These are phyloP conservation scores for Fusarium longipes DNA, from an alignment of 2,329 filamentous ascomycete species.

Conservation along the genomic window DNA sequence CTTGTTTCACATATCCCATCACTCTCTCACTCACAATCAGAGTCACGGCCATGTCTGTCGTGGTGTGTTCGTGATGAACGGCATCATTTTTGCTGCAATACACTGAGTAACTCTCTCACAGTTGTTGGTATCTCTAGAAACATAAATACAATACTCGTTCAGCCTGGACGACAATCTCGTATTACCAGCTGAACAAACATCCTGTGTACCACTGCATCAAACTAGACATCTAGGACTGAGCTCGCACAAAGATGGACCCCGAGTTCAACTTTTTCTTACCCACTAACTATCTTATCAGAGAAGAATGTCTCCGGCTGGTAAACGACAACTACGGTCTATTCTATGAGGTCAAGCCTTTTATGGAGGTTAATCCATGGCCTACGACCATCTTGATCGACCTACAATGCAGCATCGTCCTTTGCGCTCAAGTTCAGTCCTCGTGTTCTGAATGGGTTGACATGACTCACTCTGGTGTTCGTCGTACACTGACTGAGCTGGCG, in stretches of 20 bases:
- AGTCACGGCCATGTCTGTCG: neutral
- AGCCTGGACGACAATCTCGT: neutral
- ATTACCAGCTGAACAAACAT: neutral
- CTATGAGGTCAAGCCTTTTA: neutral
- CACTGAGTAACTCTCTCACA: neutral
- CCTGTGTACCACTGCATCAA: neutral
- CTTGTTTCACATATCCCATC: neutral
- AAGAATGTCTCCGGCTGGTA: constrained; percentile 7
- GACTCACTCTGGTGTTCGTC: neutral
- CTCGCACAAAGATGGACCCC: neutral
- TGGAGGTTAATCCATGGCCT: neutral
- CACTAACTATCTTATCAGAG: neutral
- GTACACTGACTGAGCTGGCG: constrained; percentile 16
- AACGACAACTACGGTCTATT: neutral
- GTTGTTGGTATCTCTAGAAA: neutral
- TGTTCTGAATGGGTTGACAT: constrained; percentile 6
- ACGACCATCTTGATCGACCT: constrained; percentile 11
- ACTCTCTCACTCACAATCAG: neutral
- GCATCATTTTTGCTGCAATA: neutral
- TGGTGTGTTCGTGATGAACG: neutral
- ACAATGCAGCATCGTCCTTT: constrained; percentile 4
- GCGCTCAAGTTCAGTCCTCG: neutral
- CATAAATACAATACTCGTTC: constrained; percentile 14
- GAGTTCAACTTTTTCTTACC: neutral
- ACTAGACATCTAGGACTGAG: neutral